These are phyloP conservation scores for Alternaria panax DNA, from an alignment of 2,329 filamentous ascomycete genomes.

Conservation along the genomic window DNA sequence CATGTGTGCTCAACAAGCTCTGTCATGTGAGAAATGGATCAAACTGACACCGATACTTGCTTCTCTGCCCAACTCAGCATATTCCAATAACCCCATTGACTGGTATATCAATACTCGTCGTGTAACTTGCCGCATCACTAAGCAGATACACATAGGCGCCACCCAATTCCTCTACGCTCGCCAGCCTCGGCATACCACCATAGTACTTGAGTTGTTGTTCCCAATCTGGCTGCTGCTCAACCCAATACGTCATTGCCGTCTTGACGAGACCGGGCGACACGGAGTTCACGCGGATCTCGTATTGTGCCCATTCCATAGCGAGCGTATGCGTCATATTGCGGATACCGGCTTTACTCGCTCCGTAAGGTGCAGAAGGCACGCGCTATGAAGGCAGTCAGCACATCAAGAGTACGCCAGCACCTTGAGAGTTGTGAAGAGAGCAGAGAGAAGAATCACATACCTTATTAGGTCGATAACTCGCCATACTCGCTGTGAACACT, in stretches of 20 bases:
- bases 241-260: conserved; percentile 54
- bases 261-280: conserved; percentile 50
- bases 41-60: background rate
- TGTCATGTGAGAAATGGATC: background rate
- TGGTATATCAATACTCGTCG: conserved; percentile 60
- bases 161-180: conserved; percentile 62
- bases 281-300: conserved; percentile 50
- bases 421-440: background rate
- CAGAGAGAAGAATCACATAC: conserved; percentile 10
- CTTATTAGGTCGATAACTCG: conserved; percentile 57
- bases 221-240: conserved; percentile 63
- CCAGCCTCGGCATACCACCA: conserved; percentile 63
- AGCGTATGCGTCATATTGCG: conserved; percentile 55
- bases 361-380: conserved; percentile 52
- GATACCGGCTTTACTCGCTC: conserved; percentile 55
- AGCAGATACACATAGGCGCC: conserved; percentile 66
- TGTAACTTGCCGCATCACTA: conserved; percentile 61
- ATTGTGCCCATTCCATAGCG: conserved; percentile 51
- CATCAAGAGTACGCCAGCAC: background rate
- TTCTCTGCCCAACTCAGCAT: conserved; percentile 17
- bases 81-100: conserved; percentile 49
- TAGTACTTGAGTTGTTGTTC: conserved; percentile 66
- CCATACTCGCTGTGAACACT: conserved; percentile 59
- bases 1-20: background rate
- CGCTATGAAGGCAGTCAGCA: conserved; percentile 20